These are phyloP conservation scores for Fusarium sp. DNA, from an alignment of 2,329 filamentous ascomycete genomes.

Conservation along the genomic window DNA sequence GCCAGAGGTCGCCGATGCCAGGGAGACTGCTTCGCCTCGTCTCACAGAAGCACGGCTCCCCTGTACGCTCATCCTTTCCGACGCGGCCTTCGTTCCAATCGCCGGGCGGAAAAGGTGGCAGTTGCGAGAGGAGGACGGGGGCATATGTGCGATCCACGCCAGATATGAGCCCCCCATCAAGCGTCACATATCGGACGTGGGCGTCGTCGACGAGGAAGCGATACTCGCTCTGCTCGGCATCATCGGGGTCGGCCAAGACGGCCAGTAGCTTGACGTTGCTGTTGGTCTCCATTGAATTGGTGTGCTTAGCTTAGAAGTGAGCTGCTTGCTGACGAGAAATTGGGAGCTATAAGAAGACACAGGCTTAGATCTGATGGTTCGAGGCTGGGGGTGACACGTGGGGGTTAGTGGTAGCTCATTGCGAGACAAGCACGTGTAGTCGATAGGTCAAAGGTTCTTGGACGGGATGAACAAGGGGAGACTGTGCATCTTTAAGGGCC, in stretches of 20 bases:
- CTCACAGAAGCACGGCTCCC: conserved; percentile 44
- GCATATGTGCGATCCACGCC: conserved; percentile 49
- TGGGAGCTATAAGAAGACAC: neutral
- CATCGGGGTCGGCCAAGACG: conserved; percentile 42
- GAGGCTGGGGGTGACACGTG: conserved; percentile 17
- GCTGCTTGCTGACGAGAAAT: neutral
- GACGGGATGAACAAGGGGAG: conserved; percentile 7
- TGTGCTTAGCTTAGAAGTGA: neutral
- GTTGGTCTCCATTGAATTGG: conserved; percentile 28
- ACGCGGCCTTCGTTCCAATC: conserved; percentile 56
- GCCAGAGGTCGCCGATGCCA: conserved; percentile 51
- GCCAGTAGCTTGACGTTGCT: conserved; percentile 43
- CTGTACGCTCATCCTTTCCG: conserved; percentile 38
- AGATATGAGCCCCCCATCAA: conserved; percentile 50
- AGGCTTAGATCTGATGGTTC: conserved; percentile 1
- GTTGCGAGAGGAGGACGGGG: conserved; percentile 46
- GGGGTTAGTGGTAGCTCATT: conserved; percentile 4
- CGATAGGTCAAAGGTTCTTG: conserved; percentile 1
- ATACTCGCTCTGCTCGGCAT: conserved; percentile 48
- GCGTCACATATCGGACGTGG: conserved; percentile 55
- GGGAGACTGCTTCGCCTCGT: conserved; percentile 44
- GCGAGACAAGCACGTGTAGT: conserved; percentile 13
- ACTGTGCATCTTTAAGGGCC: conserved; percentile 12
- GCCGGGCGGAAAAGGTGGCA: conserved; percentile 53
- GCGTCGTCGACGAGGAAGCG: conserved; percentile 52